Percentiles rank a stretch among this genome's conserved stretches.
phyloP scores from a whole-genome alignment of 257 asterid species.

The Lantana camara region DNA sequence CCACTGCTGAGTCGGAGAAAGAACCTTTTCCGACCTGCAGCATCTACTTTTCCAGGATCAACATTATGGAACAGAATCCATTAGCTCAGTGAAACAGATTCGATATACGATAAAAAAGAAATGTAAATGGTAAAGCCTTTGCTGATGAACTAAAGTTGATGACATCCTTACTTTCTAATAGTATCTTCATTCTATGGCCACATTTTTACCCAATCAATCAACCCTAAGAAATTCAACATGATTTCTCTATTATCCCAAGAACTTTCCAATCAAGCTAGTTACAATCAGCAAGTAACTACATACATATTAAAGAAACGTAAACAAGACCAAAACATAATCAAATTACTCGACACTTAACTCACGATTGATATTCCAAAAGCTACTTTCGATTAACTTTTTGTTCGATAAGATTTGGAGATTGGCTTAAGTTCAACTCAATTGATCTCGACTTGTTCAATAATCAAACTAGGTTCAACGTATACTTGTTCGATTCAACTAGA shows the following conservation, averaged over 20 bases:
- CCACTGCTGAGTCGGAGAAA: conserved; percentile 43
- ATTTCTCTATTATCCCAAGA: background rate
- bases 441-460: too few relatives aligned
- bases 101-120: too few relatives aligned
- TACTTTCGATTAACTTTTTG: too few relatives aligned
- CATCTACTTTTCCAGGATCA: background rate
- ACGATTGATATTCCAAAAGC: too few relatives aligned
- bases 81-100: too few relatives aligned
- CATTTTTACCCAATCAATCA: background rate
- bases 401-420: too few relatives aligned
- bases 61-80: too few relatives aligned
- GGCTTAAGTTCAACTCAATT: too few relatives aligned
- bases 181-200: background rate
- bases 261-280: background rate
- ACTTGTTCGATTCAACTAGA: too few relatives aligned
- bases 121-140: background rate
- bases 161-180: background rate
- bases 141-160: background rate
- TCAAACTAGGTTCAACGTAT: too few relatives aligned
- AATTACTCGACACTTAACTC: too few relatives aligned
- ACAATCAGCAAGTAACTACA: background rate
- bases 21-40: conserved; percentile 47
- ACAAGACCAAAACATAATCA: background rate
- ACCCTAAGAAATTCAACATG: background rate
- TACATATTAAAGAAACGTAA: background rate